Evolutionary conservation across 768 basidiomycete genomes (phyloP).

Genomic region (Hydnum rufescens): DNA sequence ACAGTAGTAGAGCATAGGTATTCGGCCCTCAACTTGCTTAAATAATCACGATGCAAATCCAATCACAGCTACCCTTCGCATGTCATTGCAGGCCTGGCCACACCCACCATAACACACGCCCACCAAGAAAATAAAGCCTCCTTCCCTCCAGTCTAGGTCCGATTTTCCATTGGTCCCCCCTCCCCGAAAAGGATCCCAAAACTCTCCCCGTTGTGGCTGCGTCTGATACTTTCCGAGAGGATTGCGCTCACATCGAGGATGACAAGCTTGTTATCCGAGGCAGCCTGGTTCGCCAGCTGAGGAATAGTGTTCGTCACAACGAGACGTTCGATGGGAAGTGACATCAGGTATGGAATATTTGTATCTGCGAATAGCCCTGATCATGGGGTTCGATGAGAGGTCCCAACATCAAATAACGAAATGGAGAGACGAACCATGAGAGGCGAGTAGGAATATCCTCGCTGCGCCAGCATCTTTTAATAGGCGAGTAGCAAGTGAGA

Average conservation of each 20-base stretch:
- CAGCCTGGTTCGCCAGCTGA: conserved; percentile 25
- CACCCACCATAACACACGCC: too few species aligned
- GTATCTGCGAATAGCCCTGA: conserved; percentile 64
- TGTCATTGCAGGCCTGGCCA: too few species aligned
- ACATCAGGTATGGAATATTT: conserved; percentile 43
- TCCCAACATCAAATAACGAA: not conserved
- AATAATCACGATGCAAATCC: too few species aligned
- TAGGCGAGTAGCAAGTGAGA: conserved; percentile 66
- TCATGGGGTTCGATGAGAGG: not conserved
- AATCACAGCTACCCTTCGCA: too few species aligned
- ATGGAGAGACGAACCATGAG: conserved; percentile 44
- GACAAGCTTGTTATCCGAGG: conserved; percentile 48
- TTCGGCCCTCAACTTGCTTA: too few species aligned
- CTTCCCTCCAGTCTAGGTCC: too few species aligned
- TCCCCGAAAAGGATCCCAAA: conserved; percentile 77
- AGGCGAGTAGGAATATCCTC: conserved; percentile 70
- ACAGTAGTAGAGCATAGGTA: too few species aligned
- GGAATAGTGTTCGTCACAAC: conserved; percentile 95
- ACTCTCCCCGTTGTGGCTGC: conserved; percentile 87
- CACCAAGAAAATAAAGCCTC: too few species aligned
- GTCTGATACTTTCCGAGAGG: conserved; percentile 86
- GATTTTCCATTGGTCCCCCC: conserved; percentile 21
- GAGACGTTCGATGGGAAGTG: conserved; percentile 62
- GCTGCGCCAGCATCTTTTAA: conserved; percentile 78
- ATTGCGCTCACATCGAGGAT: conserved; percentile 82